Conservation (phyloP, 2,329 filamentous ascomycete species). For the Pseudocercospora eumusae region DNA sequence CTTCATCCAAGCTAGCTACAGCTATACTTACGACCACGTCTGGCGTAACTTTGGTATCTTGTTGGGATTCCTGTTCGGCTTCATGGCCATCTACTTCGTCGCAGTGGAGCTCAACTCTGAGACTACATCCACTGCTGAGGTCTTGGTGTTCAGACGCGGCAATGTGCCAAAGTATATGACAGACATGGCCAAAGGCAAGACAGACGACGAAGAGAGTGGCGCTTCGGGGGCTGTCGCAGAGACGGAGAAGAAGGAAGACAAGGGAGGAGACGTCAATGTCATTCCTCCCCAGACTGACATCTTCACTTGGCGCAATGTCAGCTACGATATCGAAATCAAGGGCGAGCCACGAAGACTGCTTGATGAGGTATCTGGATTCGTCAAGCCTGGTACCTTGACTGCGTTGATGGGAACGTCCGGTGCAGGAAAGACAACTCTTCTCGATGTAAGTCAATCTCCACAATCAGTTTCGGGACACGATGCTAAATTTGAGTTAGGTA, state of each 20-base stretch:
- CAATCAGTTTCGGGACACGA: neutral
- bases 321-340: constrained; percentile 57
- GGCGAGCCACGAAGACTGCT: constrained; percentile 54
- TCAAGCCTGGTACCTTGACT: constrained; percentile 50
- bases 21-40: constrained; percentile 46
- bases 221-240: constrained; percentile 34
- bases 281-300: constrained; percentile 47
- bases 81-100: constrained; percentile 64
- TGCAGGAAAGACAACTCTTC: constrained; percentile 63
- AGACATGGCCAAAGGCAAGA: constrained; percentile 34
- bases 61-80: constrained; percentile 63
- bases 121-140: constrained; percentile 64
- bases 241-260: constrained; percentile 28
- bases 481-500: constrained; percentile 35
- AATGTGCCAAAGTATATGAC: constrained; percentile 47
- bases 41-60: constrained; percentile 68
- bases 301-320: constrained; percentile 57
- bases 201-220: constrained; percentile 41
- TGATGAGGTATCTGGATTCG: constrained; percentile 57
- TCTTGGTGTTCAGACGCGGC: constrained; percentile 62
- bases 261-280: constrained; percentile 40
- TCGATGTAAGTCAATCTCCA: constrained; percentile 46
- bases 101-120: constrained; percentile 66
- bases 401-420: constrained; percentile 38
- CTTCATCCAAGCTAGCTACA: constrained; percentile 40